Evolutionary conservation across 2,329 filamentous ascomycete genomes (phyloP).

Genomic region (Xylogone sp.): DNA sequence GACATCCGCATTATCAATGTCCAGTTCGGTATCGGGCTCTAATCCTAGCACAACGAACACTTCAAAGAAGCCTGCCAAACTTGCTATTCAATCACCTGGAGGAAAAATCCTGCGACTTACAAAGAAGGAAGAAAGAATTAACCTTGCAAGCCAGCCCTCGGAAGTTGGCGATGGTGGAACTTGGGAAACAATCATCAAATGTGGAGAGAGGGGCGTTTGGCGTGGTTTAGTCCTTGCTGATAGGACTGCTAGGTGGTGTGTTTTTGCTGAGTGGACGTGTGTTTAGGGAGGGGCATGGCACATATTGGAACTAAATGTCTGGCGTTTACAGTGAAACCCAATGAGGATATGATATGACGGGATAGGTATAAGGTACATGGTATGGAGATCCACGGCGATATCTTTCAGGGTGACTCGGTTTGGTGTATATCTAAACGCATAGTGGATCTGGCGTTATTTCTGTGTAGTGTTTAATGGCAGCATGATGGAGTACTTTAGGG

Average conservation of each 20-base stretch:
- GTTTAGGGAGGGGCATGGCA: constrained; percentile 16
- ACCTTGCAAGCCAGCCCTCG: constrained; percentile 31
- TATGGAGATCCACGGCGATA: neutral
- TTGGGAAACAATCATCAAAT: constrained; percentile 91
- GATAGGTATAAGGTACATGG: neutral
- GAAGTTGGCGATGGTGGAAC: constrained; percentile 69
- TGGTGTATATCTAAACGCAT: neutral
- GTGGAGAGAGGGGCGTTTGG: constrained; percentile 78
- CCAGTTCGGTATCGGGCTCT: constrained; percentile 52
- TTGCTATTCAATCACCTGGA: constrained; percentile 89
- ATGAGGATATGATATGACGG: neutral
- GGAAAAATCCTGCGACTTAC: constrained; percentile 91
- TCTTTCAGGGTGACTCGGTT: neutral
- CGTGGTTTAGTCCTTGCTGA: constrained; percentile 78
- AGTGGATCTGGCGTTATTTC: neutral
- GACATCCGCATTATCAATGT: constrained; percentile 62
- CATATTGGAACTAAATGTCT: neutral
- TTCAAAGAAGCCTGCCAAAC: constrained; percentile 82
- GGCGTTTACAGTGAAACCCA: neutral
- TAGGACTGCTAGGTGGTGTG: constrained; percentile 81
- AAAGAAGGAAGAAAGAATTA: constrained; percentile 65
- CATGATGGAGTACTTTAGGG: neutral
- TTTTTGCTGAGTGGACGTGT: constrained; percentile 78
- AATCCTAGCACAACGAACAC: constrained; percentile 50
- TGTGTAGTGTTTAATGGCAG: neutral